These are phyloP conservation scores for Datisca glomerata DNA, from an alignment of 306 rosid genomes.

Conservation along the genomic window DNA sequence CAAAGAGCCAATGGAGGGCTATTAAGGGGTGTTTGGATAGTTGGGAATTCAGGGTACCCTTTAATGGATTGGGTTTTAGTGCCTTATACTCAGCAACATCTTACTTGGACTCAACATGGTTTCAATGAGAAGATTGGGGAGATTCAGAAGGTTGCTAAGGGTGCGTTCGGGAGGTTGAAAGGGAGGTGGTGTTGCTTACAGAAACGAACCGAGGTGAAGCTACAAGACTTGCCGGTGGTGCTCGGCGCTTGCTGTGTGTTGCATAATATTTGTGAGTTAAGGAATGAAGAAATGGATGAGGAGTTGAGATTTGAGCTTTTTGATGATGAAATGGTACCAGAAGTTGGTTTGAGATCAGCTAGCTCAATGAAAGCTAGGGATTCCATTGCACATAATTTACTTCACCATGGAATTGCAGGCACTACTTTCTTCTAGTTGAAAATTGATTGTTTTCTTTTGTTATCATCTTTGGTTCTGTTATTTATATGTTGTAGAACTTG, in stretches of 20 bases:
- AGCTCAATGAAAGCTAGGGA: slow-evolving; percentile 69
- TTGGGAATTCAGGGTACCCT: slow-evolving; percentile 64
- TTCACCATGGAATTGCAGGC: slow-evolving; percentile 94
- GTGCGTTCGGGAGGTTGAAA: slow-evolving; percentile 67
- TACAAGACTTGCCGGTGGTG: slow-evolving; percentile 76
- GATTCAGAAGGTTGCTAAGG: slow-evolving; percentile 50
- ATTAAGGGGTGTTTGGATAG: slow-evolving; percentile 65
- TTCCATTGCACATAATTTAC: slow-evolving; percentile 85
- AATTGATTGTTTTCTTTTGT: too few relatives aligned
- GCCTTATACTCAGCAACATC: slow-evolving; percentile 65
- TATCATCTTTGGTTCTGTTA: too few relatives aligned
- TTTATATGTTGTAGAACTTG: too few relatives aligned
- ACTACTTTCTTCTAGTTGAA: slow-evolving; percentile 50
- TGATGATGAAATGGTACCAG: slow-evolving; percentile 82
- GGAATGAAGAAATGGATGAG: slow-evolving; percentile 53
- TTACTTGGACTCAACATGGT: slow-evolving; percentile 89
- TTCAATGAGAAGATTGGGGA: slow-evolving; percentile 89
- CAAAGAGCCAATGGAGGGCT: slow-evolving; percentile 68
- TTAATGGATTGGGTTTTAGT: slow-evolving; percentile 89
- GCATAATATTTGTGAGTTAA: slow-evolving; percentile 83
- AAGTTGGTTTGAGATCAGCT: slow-evolving; percentile 40
- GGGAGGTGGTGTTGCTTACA: slow-evolving; percentile 90
- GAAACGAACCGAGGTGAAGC: slow-evolving; percentile 80
- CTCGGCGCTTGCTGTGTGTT: slow-evolving; percentile 95
- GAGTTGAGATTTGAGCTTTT: slow-evolving; percentile 33